Conservation (phyloP, 495 filamentous ascomycete species). For the Cryomyces minteri region DNA sequence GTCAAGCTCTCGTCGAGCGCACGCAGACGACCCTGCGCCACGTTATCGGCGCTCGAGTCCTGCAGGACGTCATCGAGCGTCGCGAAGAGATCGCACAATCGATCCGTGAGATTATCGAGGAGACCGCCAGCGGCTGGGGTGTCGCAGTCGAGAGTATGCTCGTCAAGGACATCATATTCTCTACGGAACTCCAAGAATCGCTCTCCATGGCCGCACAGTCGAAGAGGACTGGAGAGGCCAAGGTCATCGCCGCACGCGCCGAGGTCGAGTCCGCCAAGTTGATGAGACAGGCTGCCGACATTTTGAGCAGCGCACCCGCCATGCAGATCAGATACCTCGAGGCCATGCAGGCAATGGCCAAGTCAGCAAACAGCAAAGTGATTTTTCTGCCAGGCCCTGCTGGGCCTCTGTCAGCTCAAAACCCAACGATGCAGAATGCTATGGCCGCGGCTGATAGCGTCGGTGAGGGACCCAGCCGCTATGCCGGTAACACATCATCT, state of each 20-base stretch:
- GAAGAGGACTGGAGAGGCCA: conserved; percentile 95
- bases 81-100: conserved; percentile 90
- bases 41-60: conserved; percentile 86
- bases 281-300: conserved; percentile 97
- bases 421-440: conserved; percentile 29
- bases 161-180: conserved; percentile 99
- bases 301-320: conserved; percentile 76
- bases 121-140: conserved; percentile 86
- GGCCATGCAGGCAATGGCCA: conserved; percentile 99
- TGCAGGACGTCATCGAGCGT: conserved; percentile 98
- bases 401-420: conserved; percentile 21
- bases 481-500: conserved; percentile 13
- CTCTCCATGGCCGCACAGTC: conserved; percentile 99
- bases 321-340: conserved; percentile 99
- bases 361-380: conserved; percentile 76
- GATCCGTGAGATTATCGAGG: conserved; percentile 95
- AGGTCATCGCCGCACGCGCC: conserved; percentile 91
- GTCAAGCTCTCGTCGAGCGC: conserved; percentile 86
- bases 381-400: conserved; percentile 65
- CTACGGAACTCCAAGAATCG: conserved; percentile 87
- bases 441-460: conserved; percentile 30
- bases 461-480: conserved; percentile 40
- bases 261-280: conserved; percentile 95
- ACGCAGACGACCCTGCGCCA: conserved; percentile 97
- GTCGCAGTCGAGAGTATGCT: conserved; percentile 96